phyloP scores from a whole-genome alignment of 345 rosid species.

The Rubroshorea leprosula region DNA sequence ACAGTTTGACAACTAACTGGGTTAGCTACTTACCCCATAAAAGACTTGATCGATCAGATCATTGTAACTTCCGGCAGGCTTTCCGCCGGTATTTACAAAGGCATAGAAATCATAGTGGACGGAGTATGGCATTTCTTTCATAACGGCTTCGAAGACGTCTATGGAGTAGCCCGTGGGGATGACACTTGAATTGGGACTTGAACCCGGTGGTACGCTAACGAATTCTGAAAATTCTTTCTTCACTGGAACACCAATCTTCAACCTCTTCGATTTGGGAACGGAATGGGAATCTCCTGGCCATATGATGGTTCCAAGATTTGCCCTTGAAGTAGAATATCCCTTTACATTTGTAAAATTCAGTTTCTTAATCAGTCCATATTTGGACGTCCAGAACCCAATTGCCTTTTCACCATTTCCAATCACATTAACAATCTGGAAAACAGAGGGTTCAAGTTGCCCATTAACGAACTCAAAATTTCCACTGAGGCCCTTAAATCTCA shows the following conservation, averaged over 20 bases:
- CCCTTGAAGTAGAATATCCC: conserved; percentile 20
- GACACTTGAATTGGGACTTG: background rate
- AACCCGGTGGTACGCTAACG: too few species aligned
- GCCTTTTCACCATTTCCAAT: conserved; percentile 20
- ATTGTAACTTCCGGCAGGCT: conserved; percentile 23
- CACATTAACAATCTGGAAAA: conserved; percentile 40
- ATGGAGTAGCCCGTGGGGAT: conserved; percentile 33
- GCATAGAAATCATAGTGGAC: conserved; percentile 30
- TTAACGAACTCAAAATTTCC: too few species aligned
- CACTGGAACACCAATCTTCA: conserved; percentile 42
- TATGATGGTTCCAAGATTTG: conserved; percentile 22
- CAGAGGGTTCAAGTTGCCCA: conserved; percentile 26
- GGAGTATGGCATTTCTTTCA: conserved; percentile 34
- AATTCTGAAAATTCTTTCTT: conserved; percentile 30
- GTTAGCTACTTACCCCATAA: conserved; percentile 30
- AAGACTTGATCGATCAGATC: conserved; percentile 42
- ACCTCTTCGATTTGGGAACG: conserved; percentile 35
- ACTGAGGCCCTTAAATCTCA: conserved; percentile 33
- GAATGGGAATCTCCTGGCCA: conserved; percentile 37
- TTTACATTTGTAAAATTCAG: conserved; percentile 7
- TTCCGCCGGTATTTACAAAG: conserved; percentile 20
- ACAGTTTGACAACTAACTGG: too few species aligned
- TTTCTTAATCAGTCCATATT: conserved; percentile 29
- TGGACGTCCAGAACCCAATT: too few species aligned
- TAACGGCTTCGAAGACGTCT: conserved; percentile 39